These are phyloP conservation scores for Balamuthia mandrillaris DNA, from an alignment of 208 protist genomes.

Conservation along the genomic window DNA sequence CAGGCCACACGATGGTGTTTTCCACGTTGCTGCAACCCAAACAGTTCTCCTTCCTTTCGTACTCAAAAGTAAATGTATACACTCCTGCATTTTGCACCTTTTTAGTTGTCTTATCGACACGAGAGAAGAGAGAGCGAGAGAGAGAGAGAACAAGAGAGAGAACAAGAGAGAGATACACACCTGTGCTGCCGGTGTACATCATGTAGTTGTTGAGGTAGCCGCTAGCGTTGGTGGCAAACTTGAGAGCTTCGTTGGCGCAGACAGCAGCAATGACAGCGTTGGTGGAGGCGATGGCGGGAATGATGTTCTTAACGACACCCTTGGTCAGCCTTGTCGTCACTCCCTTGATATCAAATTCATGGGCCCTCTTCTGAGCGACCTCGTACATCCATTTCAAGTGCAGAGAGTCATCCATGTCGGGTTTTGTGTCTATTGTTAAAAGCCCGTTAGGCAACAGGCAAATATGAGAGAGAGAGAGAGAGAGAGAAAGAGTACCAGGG, in stretches of 20 bases:
- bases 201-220: conserved; percentile 23
- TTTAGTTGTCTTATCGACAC: too few species aligned
- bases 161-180: too few species aligned
- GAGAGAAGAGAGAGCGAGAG: too few species aligned
- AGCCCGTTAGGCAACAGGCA: too few species aligned
- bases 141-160: too few species aligned
- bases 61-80: conserved; percentile 1
- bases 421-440: too few species aligned
- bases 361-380: conserved; percentile 74
- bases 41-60: not conserved
- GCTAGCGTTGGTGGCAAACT: not conserved
- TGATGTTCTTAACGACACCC: conserved; percentile 96
- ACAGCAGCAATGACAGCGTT: conserved; percentile 90
- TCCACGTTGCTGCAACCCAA: not conserved
- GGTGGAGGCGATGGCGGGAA: conserved; percentile 96
- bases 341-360: conserved; percentile 78
- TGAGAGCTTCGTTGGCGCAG: conserved; percentile 74
- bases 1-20: not conserved
- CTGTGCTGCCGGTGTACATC: not conserved
- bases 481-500: too few species aligned
- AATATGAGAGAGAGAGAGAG: too few species aligned
- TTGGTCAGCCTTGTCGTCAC: conserved; percentile 83
- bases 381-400: conserved; percentile 68
- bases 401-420: conserved; percentile 67
- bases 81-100: too few species aligned